phyloP scores from a whole-genome alignment of 306 rosid genomes.

The Gastrolobium bilobum region DNA sequence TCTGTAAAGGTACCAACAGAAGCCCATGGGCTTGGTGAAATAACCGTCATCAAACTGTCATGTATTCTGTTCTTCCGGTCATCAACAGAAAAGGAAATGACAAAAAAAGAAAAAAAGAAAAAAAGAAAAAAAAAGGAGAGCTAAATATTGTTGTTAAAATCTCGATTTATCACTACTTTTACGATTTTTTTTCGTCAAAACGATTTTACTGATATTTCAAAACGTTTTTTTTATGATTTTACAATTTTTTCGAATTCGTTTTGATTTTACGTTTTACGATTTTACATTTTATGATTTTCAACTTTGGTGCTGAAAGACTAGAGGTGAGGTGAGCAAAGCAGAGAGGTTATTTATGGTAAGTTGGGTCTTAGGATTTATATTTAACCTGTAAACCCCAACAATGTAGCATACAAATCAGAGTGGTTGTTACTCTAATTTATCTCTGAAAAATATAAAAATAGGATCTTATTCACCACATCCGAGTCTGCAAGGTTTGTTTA shows the following conservation, averaged over 20 bases:
- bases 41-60: slow-evolving; percentile 37
- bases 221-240: too few species aligned
- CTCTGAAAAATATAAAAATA: too few species aligned
- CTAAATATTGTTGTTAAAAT: too few species aligned
- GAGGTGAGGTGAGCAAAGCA: background rate
- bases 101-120: background rate
- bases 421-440: slow-evolving; percentile 34
- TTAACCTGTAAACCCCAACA: slow-evolving; percentile 48
- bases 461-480: background rate
- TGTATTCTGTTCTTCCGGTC: background rate
- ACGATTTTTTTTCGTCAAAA: too few species aligned
- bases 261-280: too few species aligned
- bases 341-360: background rate
- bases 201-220: too few species aligned
- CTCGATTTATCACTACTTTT: too few species aligned
- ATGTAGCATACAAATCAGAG: slow-evolving; percentile 53
- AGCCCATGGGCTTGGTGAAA: background rate
- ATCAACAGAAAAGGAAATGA: background rate
- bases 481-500: slow-evolving; percentile 9
- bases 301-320: too few species aligned
- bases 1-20: too few species aligned
- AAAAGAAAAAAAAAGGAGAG: background rate
- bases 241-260: too few species aligned
- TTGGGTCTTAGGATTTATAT: slow-evolving; percentile 24
- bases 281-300: too few species aligned